These are phyloP conservation scores for Microcera coccophila DNA, from an alignment of 2,329 filamentous ascomycete genomes.

Conservation along the genomic window DNA sequence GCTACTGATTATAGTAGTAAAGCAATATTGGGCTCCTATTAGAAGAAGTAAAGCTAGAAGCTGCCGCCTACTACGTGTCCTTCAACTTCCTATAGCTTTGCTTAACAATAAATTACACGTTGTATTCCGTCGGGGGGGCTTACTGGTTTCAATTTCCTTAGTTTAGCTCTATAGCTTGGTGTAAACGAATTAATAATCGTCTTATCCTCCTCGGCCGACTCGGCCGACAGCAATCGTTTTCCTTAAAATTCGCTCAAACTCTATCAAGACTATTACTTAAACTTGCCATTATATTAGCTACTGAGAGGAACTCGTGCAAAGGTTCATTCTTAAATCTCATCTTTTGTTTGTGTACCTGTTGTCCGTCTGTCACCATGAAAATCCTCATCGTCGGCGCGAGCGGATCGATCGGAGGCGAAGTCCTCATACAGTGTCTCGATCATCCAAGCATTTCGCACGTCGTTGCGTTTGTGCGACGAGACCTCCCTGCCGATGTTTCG, in stretches of 20 bases:
- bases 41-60: too few species aligned
- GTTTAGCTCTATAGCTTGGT: too few species aligned
- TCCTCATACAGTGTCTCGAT: conserved; percentile 30
- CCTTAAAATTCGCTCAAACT: conserved; percentile 1
- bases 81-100: not conserved
- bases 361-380: conserved; percentile 27
- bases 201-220: conserved; percentile 9
- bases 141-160: too few species aligned
- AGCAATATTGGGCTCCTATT: too few species aligned
- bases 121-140: not conserved
- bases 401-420: conserved; percentile 33
- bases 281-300: too few species aligned
- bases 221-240: conserved; percentile 11
- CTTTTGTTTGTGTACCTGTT: too few species aligned
- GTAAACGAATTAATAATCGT: not conserved
- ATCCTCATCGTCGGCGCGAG: conserved; percentile 34
- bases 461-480: conserved; percentile 30
- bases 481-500: conserved; percentile 18
- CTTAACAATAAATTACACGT: not conserved
- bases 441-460: conserved; percentile 28
- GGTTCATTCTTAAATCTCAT: not conserved
- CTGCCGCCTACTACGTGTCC: not conserved
- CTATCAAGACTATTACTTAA: not conserved
- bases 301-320: not conserved
- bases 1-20: too few species aligned